These are phyloP conservation scores for Aquilaria agallochum DNA, from an alignment of 441 rosid species.

Conservation along the genomic window DNA sequence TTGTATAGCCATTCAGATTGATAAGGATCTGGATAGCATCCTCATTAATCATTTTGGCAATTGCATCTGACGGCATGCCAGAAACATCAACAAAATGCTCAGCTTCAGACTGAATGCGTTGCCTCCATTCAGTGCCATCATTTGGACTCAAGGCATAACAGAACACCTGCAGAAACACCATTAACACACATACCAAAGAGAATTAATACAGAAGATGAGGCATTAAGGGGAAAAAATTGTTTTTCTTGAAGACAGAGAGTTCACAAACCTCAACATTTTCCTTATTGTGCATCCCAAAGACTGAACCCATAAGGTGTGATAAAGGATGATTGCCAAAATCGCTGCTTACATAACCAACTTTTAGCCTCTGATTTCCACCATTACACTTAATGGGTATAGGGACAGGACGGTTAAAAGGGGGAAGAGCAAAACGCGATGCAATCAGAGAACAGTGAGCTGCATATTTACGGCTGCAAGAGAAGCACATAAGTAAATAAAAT, in stretches of 20 bases:
- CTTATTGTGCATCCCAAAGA: conserved; percentile 96
- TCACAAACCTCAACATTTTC: conserved; percentile 78
- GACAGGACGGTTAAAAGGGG: conserved; percentile 72
- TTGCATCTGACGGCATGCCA: conserved; percentile 79
- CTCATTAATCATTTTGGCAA: conserved; percentile 84
- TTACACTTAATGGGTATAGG: conserved; percentile 59
- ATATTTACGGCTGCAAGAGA: conserved; percentile 74
- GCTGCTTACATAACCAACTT: conserved; percentile 97
- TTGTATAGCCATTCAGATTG: conserved; percentile 96
- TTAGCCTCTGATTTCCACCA: conserved; percentile 69
- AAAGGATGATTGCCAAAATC: conserved; percentile 99
- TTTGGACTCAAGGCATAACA: conserved; percentile 95
- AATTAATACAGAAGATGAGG: background rate
- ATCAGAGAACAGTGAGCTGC: conserved; percentile 91
- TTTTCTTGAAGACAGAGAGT: background rate
- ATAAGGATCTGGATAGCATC: conserved; percentile 87
- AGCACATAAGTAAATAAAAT: conserved; percentile 6
- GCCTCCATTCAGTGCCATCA: conserved; percentile 98
- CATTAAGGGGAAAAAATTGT: no score
- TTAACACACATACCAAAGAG: conserved; percentile 15
- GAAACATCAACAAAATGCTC: conserved; percentile 96
- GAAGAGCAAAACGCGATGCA: conserved; percentile 88
- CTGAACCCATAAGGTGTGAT: conserved; percentile 99
- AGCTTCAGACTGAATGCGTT: conserved; percentile 81
- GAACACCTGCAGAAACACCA: conserved; percentile 54